Evolutionary conservation across 148 eudicot genomes (phyloP).

Genomic region (Diospyros kaki): DNA sequence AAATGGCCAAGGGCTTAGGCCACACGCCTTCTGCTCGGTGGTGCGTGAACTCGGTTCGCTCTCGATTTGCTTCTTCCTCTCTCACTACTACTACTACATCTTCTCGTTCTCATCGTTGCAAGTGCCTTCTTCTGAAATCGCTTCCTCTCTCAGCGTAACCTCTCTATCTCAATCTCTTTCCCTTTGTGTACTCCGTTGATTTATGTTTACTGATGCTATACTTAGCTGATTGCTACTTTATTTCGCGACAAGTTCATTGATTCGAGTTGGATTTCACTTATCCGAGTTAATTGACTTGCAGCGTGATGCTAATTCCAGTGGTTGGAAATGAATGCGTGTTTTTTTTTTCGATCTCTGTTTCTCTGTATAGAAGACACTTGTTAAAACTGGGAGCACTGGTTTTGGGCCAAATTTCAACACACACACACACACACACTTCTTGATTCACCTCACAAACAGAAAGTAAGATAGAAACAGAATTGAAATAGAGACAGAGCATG

Average conservation of each 20-base stretch:
- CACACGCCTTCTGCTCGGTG: background rate
- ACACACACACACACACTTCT: too few species aligned
- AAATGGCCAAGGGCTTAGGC: too few species aligned
- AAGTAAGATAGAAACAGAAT: too few species aligned
- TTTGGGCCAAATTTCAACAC: too few species aligned
- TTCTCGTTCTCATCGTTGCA: conserved; percentile 2
- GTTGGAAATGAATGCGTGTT: too few species aligned
- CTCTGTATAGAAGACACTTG: too few species aligned
- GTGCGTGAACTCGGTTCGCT: background rate
- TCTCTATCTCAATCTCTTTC: background rate
- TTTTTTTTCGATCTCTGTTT: too few species aligned
- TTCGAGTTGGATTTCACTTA: background rate
- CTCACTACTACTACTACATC: background rate
- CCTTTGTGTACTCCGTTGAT: background rate
- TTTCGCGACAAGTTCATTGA: background rate
- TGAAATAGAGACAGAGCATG: too few species aligned
- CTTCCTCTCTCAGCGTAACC: background rate
- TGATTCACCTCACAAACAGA: too few species aligned
- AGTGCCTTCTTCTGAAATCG: conserved; percentile 11
- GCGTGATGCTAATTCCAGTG: too few species aligned
- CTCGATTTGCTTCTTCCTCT: background rate
- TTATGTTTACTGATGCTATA: background rate
- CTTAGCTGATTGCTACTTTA: background rate
- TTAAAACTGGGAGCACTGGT: too few species aligned
- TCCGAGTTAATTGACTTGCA: background rate